A percentile compares a stretch with the other conserved stretches of the same genome.
Conservation (phyloP, 2,329 filamentous ascomycete species). For the Exophiala lecanii-corni region DNA sequence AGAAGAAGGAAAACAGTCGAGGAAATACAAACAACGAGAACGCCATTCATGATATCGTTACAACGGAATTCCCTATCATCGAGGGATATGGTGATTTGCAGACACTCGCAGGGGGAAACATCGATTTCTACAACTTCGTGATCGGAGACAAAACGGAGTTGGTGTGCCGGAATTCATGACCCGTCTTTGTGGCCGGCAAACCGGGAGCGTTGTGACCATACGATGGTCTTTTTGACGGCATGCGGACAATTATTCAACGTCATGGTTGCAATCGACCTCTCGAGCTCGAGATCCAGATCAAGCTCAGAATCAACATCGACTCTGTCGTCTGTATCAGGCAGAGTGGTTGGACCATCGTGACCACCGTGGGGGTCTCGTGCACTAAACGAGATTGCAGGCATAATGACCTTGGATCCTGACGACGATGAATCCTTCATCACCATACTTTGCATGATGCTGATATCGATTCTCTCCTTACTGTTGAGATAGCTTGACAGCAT, state of each 20-base stretch:
- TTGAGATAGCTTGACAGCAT: conserved; percentile 15
- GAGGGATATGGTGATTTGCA: no score
- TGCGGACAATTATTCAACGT: conserved; percentile 6
- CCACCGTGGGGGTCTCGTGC: not conserved
- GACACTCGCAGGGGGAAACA: no score
- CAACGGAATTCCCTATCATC: no score
- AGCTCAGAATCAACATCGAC: not conserved
- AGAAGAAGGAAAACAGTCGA: no score
- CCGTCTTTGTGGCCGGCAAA: no score
- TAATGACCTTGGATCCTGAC: not conserved
- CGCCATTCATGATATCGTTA: no score
- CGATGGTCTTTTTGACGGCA: conserved; percentile 12
- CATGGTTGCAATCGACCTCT: conserved; percentile 12
- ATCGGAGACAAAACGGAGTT: no score
- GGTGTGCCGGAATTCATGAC: no score
- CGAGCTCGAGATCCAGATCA: conserved; percentile 9
- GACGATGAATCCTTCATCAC: not conserved
- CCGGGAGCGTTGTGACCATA: not conserved
- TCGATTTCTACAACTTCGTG: no score
- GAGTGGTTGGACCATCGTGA: not conserved
- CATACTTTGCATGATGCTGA: conserved; percentile 10
- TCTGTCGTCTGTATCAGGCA: not conserved
- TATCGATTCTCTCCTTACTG: conserved; percentile 8
- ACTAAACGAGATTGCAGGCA: not conserved
- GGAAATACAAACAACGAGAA: no score